Base-by-base conservation (phyloP, 306 rosid species). In the Acacia acuminata region DNA sequence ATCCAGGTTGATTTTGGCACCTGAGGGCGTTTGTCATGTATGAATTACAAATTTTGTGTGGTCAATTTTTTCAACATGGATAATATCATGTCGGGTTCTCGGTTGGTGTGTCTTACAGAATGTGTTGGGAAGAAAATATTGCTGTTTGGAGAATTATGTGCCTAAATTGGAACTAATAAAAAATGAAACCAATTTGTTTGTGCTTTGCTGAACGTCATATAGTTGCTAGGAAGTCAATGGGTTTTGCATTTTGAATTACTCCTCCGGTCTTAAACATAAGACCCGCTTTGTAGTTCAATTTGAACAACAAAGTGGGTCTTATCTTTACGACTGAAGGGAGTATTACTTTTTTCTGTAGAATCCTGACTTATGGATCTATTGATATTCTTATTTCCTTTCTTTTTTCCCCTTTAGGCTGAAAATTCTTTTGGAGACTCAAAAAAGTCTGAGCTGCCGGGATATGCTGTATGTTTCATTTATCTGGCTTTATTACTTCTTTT, bases 391-490 rank as follows among this genome's bases (percentile, higher is more conserved):
- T 43, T 70, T 70, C 7, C 30, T 40, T 13, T 69, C 4, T 70
- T 22, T 42, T 58, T 10, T 0, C 65, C 65, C 65, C 48, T 84
- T 66, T 78, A 91, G 94, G 85, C 82, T 60, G 94, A 88, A 43
- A 79, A 66, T 79, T 44, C 82, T 51, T 84, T 77, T 38, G 64
- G 2, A 78, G 91, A 91, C 83, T 32, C 91, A 3, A 91, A 79
- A 87, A 91, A 88, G 85, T 72, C 90, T 30, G 95, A 91, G 4
- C 82, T 91, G 81, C 95, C 95, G 79, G 91, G 89, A 83, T 91
- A 81, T 82, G 93, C 91, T 79, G 95, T 91, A 84, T 70, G 95
- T 82, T 80, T 84, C 63, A 71, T 79, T 63, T 61, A 25, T 45
- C 48, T 15, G 44, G 40, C 84, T 63, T 43, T 45, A 17, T 8